phyloP scores from a whole-genome alignment of 352 stramenopile genomes.

The Pythium utonaiense region DNA sequence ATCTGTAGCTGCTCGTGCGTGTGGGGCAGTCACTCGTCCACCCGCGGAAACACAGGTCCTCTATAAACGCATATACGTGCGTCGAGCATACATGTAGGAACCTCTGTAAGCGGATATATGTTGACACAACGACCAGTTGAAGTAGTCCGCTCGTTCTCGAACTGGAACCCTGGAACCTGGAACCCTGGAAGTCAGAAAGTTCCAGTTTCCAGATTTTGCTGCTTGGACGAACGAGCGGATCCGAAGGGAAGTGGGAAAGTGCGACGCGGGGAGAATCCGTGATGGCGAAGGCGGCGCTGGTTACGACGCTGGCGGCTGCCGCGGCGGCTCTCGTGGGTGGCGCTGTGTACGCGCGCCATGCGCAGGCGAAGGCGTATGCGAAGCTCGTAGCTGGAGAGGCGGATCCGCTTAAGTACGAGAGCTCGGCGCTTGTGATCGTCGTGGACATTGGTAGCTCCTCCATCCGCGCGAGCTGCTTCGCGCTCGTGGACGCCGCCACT shows the following conservation, averaged over 20 bases:
- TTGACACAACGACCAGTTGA: not conserved
- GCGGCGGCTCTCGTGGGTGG: conserved; percentile 15
- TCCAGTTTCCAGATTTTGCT: conserved; percentile 2
- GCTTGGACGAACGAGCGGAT: not conserved
- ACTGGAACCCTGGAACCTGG: too few relatives aligned
- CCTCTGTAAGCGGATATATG: not conserved
- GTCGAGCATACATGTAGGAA: not conserved
- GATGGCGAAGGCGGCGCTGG: conserved; percentile 14
- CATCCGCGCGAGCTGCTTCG: conserved; percentile 88
- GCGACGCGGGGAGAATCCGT: not conserved
- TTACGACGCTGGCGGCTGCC: conserved; percentile 26
- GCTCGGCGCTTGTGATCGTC: conserved; percentile 58
- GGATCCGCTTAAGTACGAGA: conserved; percentile 40
- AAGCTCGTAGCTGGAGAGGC: conserved; percentile 29
- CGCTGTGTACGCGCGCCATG: conserved; percentile 14
- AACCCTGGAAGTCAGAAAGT: not conserved
- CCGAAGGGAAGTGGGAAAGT: not conserved
- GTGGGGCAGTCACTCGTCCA: not conserved
- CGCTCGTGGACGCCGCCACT: conserved; percentile 29
- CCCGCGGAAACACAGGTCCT: conserved; percentile 3
- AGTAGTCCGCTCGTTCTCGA: not conserved
- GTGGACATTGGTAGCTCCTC: conserved; percentile 93
- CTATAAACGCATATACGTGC: not conserved
- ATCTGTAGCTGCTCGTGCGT: not conserved
- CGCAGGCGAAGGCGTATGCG: conserved; percentile 17